Percentiles rank a stretch among this genome's conserved stretches.
Evolutionary conservation across 192 early-diverging fungal species (phyloP).

Genomic region (Pilobolus umbonatus): DNA sequence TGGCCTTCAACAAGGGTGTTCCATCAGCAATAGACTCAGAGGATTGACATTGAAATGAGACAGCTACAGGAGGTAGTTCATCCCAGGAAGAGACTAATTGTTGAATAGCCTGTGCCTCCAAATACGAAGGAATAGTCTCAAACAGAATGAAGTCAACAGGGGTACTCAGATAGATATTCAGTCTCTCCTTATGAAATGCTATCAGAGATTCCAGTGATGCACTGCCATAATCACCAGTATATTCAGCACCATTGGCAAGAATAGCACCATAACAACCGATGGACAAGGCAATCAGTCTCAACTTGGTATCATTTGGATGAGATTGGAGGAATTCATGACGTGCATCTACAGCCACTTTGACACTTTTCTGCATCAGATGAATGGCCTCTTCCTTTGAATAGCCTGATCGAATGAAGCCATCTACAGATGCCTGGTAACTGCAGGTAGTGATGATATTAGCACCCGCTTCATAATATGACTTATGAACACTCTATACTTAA

Average conservation of each 20-base stretch:
- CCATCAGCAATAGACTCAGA: constrained; percentile 39
- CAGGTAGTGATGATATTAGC: constrained; percentile 51
- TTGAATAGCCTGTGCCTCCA: constrained; percentile 50
- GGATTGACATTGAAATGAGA: constrained; percentile 53
- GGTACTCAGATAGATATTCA: constrained; percentile 36
- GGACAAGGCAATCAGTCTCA: constrained; percentile 47
- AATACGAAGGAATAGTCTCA: constrained; percentile 62
- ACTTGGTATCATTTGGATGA: constrained; percentile 13
- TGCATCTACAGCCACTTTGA: constrained; percentile 46
- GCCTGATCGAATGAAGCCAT: constrained; percentile 37
- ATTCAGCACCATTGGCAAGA: constrained; percentile 60
- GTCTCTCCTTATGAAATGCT: constrained; percentile 49
- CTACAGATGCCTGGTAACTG: constrained; percentile 51
- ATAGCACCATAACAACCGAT: constrained; percentile 64
- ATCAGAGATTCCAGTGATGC: constrained; percentile 34
- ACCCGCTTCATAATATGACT: constrained; percentile 44
- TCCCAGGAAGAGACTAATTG: constrained; percentile 26
- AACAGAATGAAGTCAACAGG: constrained; percentile 57
- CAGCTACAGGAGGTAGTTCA: constrained; percentile 44
- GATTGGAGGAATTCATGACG: constrained; percentile 28
- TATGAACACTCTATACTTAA: constrained; percentile 36
- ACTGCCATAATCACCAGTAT: constrained; percentile 54
- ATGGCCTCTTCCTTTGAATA: constrained; percentile 33
- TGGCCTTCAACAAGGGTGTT: constrained; percentile 41
- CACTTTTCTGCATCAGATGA: constrained; percentile 33